Percentiles rank a stretch among this genome's conserved stretches.
phyloP scores from a whole-genome alignment of 768 basidiomycete genomes.

The Gymnopilus dilepis region DNA sequence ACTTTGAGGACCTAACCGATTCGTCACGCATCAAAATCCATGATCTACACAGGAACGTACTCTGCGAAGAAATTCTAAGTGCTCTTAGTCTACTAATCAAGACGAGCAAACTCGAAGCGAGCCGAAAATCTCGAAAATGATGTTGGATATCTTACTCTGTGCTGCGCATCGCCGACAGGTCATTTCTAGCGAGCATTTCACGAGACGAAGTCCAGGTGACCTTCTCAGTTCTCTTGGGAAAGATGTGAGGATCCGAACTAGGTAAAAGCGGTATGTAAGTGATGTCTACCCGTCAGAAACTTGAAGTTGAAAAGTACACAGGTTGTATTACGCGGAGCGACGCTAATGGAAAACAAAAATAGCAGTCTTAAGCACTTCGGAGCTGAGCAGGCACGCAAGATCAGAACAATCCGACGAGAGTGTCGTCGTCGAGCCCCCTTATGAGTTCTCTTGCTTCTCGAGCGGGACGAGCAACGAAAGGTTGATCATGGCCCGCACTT shows the following conservation, averaged over 20 bases:
- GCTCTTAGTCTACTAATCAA: too few relatives aligned
- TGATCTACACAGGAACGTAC: slow-evolving; percentile 2
- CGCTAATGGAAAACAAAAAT: neutral
- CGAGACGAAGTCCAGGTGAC: too few relatives aligned
- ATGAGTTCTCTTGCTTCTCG: slow-evolving; percentile 82
- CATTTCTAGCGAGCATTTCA: too few relatives aligned
- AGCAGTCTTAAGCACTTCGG: neutral
- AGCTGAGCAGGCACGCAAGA: neutral
- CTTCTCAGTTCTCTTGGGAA: too few relatives aligned
- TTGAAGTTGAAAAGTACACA: neutral
- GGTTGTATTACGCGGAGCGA: neutral
- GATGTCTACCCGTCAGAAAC: neutral
- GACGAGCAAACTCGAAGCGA: too few relatives aligned
- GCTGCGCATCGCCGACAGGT: too few relatives aligned
- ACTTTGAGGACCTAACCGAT: neutral
- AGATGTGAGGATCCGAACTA: neutral
- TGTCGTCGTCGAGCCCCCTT: slow-evolving; percentile 48
- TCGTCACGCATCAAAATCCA: neutral
- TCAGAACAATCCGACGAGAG: slow-evolving; percentile 51
- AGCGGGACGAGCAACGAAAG: slow-evolving; percentile 77
- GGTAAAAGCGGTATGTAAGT: neutral
- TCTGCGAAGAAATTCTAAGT: neutral
- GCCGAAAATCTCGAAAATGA: too few relatives aligned
- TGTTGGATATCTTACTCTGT: neutral
- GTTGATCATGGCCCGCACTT: slow-evolving; percentile 69